Evolutionary conservation across 305 asterid genomes (phyloP), one percentile per base, ranked within the genome.

Genomic region (Caryopteris hybrid): DNA sequence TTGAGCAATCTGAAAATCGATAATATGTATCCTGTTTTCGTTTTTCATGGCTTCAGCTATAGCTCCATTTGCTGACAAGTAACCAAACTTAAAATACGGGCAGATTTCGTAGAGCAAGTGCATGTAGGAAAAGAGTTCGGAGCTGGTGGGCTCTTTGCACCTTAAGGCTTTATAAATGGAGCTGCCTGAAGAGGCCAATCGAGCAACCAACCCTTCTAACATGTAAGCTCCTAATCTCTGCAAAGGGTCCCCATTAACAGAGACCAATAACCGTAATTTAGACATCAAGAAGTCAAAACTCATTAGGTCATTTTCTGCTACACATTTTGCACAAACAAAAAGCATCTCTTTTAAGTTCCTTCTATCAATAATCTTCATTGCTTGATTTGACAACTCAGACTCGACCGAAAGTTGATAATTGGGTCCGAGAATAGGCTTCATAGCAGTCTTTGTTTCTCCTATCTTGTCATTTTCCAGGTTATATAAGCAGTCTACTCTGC

Each of bases 211-310:
- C 6, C 87, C 89, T 60, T 84, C 89, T 48, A 84, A 56, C 85
- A 84, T 75, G 69, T 84, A 84, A 10, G 89, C 89, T 14, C 83
- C 89, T 47, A 84, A 63, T 48, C 89, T 74, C 76, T 84, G 85
- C 62, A 79, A 46, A 0, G 89, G 89, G 13, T 80, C 84, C 16
- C 89, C 89, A 12, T 69, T 65, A 13, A 84, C 89, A 0, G 89
- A 84, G 54, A 84, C 86, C 79, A 80, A 65, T 4, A 45, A 42
- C 14, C 83, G 78, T 9, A 83, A 34, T 64, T 80, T 76, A 11
- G 83, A 75, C 81, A 80, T 80, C 54, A 80, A 69, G 71, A 70
- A 64, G 12, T 80, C 76, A n/a, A 64, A 67, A 29, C 70, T 60
- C n/a, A 70, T 21, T 11, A 55, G 34, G 58, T 83, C 84, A 8